Evolutionary conservation across 805 yeast genomes (phyloP).

Genomic region (Ogataea ramenticola): DNA sequence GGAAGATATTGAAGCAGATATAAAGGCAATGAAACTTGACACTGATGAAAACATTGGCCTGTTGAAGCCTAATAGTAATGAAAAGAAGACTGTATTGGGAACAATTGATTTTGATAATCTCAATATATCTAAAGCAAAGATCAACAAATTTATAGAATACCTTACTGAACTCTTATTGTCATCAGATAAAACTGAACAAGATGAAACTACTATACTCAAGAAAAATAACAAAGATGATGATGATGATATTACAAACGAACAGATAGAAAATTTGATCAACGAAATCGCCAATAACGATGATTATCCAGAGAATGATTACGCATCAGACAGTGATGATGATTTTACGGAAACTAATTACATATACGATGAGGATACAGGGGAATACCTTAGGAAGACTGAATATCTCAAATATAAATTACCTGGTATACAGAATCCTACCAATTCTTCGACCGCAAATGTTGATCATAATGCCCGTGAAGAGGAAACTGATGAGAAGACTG

Average conservation of each 20-base stretch:
- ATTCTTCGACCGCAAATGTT: no score
- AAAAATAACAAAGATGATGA: no score
- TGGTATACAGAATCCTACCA: no score
- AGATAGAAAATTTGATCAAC: conserved; percentile 12
- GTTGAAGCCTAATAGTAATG: no score
- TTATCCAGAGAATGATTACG: conserved; percentile 2
- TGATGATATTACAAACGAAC: conserved; percentile 12
- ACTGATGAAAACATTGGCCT: no score
- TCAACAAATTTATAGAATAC: conserved; percentile 6
- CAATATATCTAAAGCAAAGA: conserved; percentile 1
- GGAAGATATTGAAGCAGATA: background rate
- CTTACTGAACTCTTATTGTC: background rate
- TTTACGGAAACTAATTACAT: background rate
- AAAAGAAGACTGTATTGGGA: no score
- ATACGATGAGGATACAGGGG: background rate
- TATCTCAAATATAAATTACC: background rate
- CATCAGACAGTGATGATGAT: conserved; percentile 7
- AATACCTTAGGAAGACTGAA: background rate
- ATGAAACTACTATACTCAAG: no score
- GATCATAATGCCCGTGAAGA: no score
- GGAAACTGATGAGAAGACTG: no score
- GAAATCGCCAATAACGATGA: conserved; percentile 9
- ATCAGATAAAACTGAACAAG: no score
- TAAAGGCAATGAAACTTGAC: background rate
- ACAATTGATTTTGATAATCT: no score